phyloP scores from a whole-genome alignment of 129 eudicot genomes.

The Chrysanthemum lavandulifolium region DNA sequence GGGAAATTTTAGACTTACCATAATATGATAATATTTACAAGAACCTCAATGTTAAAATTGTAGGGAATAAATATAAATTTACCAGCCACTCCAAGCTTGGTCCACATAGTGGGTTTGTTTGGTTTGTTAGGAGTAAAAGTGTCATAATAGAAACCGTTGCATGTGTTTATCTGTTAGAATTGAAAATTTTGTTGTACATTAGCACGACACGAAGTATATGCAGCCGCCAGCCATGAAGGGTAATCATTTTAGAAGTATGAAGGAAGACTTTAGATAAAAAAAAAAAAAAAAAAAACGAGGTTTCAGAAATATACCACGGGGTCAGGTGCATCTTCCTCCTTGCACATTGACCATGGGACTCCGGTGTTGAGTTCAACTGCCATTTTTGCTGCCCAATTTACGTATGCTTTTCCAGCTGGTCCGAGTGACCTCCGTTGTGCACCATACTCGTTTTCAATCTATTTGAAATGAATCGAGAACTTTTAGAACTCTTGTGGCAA shows the following conservation, averaged over 20 bases:
- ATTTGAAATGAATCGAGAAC: not conserved
- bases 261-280: not conserved
- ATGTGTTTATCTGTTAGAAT: constrained; percentile 72
- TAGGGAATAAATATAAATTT: not conserved
- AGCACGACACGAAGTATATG: not conserved
- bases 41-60: not conserved
- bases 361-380: constrained; percentile 77
- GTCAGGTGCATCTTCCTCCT: constrained; percentile 89
- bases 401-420: constrained; percentile 64
- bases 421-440: constrained; percentile 51
- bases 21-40: not conserved
- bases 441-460: constrained; percentile 97
- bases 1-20: not conserved
- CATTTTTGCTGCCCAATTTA: constrained; percentile 95
- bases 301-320: constrained; percentile 53
- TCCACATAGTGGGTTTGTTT: constrained; percentile 89
- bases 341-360: constrained; percentile 98
- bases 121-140: constrained; percentile 77
- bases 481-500: not conserved
- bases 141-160: constrained; percentile 93
- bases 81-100: constrained; percentile 99
- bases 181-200: not conserved
- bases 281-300: too few relatives aligned
- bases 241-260: too few relatives aligned
- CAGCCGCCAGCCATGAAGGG: too few relatives aligned